Percentiles rank a stretch among this genome's conserved stretches.
Conservation (phyloP, 495 filamentous ascomycete genomes). For the Neurospora terricola region DNA sequence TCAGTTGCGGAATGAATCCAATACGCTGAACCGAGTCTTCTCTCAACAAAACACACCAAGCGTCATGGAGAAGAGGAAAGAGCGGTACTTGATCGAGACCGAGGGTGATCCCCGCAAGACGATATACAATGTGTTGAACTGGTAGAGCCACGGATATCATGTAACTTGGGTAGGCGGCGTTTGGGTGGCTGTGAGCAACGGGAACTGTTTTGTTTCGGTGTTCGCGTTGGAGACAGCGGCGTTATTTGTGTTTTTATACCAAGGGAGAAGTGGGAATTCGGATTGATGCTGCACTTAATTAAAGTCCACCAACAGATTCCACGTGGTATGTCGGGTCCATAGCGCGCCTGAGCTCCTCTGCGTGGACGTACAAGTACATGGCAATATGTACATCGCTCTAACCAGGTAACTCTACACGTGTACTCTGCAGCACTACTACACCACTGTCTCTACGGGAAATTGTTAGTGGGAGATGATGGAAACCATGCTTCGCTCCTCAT, state of each 20-base stretch:
- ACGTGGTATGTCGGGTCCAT: neutral
- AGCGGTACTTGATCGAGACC: slow-evolving; percentile 17
- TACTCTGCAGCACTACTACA: neutral
- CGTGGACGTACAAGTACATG: neutral
- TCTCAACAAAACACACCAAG: slow-evolving; percentile 30
- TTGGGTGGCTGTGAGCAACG: neutral
- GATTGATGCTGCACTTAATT: neutral
- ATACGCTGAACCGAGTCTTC: slow-evolving; percentile 29
- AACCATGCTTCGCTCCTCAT: neutral
- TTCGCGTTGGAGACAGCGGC: neutral
- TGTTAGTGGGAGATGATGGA: neutral
- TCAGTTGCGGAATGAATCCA: slow-evolving; percentile 22
- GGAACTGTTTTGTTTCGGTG: neutral
- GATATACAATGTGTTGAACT: slow-evolving; percentile 28
- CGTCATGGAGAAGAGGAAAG: slow-evolving; percentile 22
- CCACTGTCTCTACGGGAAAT: neutral
- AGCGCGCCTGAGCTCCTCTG: neutral
- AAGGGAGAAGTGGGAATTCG: neutral
- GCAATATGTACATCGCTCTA: too few relatives aligned
- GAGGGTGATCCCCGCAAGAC: slow-evolving; percentile 31
- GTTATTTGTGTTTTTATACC: neutral
- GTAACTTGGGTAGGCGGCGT: neutral
- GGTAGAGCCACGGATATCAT: slow-evolving; percentile 8
- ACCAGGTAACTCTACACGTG: neutral
- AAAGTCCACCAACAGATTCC: neutral